Base-by-base conservation (phyloP, 768 basidiomycete genomes). In the Dacryopinax spathularia region DNA sequence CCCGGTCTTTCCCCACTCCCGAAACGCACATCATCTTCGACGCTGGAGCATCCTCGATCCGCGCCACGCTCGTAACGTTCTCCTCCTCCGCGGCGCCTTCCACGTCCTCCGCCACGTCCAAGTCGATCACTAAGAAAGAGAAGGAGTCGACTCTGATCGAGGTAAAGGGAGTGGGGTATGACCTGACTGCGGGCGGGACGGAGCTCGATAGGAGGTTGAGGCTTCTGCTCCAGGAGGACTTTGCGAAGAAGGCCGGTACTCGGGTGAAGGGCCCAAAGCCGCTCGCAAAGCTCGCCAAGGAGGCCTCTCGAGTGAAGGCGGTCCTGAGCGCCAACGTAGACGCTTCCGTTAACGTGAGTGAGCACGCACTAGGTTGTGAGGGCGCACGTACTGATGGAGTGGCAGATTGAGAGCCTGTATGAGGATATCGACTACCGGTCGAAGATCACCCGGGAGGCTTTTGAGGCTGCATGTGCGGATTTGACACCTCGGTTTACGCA, bases 11-110 rank as follows among this genome's bases (percentile, higher is more conserved):
- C 78, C 77, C 87, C 0, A 76, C 76, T 1, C 84, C 85, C 0
- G 88, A 94, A 70, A 83, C 87, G 72, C 94, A 98, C 72, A 75
- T 99, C 68, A 85, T 99, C 65, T 99, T 89, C 74, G 96, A 98
- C 69, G 90, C 92, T 0, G 96, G 96, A 41, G 90, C 95, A 4
- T 86, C 86, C 1, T 80, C 87, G 2, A 85, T 87, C 39, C 80
- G 84, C 31, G 89, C 91, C 1, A 91, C 90, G 0, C 75, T 94
- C 29, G 88, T 85, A 22, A 79, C 81, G 2, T 88, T 94, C 74
- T 74, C 78, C 20, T 67, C 77, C 3, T 72, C 72, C 18, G 16
- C 66, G 60, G 27, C 43, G 25, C 56, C 63, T 56, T 18, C 25
- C 66, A 35, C 71, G 43, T 70, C 37, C 65, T 87, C 81, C 72